A percentile compares a stretch with the other conserved stretches of the same genome.
Evolutionary conservation across 129 eudicot genomes (phyloP).

Genomic region (Chrysanthemum makinoi): DNA sequence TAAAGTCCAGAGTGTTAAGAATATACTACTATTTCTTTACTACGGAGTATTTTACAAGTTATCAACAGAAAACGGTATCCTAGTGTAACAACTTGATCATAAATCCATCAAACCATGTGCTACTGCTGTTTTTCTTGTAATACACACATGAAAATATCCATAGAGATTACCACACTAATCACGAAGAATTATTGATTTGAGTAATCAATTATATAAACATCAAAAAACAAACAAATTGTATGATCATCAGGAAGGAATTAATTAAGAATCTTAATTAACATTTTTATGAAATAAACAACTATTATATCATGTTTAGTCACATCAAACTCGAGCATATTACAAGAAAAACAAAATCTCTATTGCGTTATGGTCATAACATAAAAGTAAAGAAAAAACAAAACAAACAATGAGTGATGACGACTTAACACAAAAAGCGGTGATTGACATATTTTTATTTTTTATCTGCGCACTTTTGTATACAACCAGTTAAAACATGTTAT

Average conservation of each 20-base stretch:
- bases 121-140: slow-evolving; percentile 21
- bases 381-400: too few relatives aligned
- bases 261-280: neutral
- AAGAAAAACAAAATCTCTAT: too few relatives aligned
- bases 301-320: too few relatives aligned
- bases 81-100: slow-evolving; percentile 19
- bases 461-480: too few relatives aligned
- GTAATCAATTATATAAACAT: neutral
- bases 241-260: neutral
- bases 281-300: too few relatives aligned
- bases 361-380: too few relatives aligned
- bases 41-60: neutral
- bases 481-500: too few relatives aligned
- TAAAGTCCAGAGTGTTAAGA: neutral
- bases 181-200: slow-evolving; percentile 11
- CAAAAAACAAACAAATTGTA: neutral
- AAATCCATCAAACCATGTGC: slow-evolving; percentile 28
- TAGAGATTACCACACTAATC: slow-evolving; percentile 14
- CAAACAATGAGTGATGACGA: too few relatives aligned
- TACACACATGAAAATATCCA: slow-evolving; percentile 11
- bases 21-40: neutral
- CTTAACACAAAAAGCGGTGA: too few relatives aligned
- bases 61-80: slow-evolving; percentile 30
- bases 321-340: too few relatives aligned
- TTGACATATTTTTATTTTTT: too few relatives aligned